phyloP scores from a whole-genome alignment of 768 basidiomycete genomes.

The Tephrocybe sp. region DNA sequence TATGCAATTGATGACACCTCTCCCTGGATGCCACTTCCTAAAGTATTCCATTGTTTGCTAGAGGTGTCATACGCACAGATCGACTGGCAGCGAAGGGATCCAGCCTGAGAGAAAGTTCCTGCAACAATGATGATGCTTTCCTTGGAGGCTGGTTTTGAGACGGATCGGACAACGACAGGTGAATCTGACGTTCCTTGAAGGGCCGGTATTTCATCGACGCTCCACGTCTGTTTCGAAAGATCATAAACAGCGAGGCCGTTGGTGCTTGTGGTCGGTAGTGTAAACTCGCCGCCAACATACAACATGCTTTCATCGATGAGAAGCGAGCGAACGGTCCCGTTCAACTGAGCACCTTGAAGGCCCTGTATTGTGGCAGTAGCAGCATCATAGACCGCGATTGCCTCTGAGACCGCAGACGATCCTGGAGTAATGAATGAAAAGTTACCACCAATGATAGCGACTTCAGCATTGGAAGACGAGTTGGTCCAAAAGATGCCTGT shows the following conservation, averaged over 20 bases:
- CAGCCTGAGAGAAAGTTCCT: slow-evolving; percentile 83
- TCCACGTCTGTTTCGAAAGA: slow-evolving; percentile 62
- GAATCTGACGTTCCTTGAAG: slow-evolving; percentile 55
- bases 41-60: slow-evolving; percentile 72
- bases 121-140: slow-evolving; percentile 71
- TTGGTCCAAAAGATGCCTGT: slow-evolving; percentile 92
- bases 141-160: slow-evolving; percentile 61
- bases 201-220: slow-evolving; percentile 52
- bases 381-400: slow-evolving; percentile 71
- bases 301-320: slow-evolving; percentile 67
- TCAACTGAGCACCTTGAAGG: slow-evolving; percentile 59
- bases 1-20: slow-evolving; percentile 77
- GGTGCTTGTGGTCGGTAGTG: slow-evolving; percentile 48
- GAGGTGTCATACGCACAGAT: slow-evolving; percentile 75
- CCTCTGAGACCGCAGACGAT: slow-evolving; percentile 41
- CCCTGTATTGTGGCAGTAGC: slow-evolving; percentile 45
- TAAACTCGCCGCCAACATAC: slow-evolving; percentile 86
- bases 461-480: slow-evolving; percentile 53
- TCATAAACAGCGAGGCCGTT: slow-evolving; percentile 83
- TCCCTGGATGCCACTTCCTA: slow-evolving; percentile 81
- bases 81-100: slow-evolving; percentile 67
- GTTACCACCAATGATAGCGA: slow-evolving; percentile 86
- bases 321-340: slow-evolving; percentile 76
- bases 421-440: slow-evolving; percentile 59
- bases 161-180: slow-evolving; percentile 64